Evolutionary conservation across 2,329 filamentous ascomycete species (phyloP), one percentile per base, ranked within the genome.

Genomic region (Fusarium avenaceum): DNA sequence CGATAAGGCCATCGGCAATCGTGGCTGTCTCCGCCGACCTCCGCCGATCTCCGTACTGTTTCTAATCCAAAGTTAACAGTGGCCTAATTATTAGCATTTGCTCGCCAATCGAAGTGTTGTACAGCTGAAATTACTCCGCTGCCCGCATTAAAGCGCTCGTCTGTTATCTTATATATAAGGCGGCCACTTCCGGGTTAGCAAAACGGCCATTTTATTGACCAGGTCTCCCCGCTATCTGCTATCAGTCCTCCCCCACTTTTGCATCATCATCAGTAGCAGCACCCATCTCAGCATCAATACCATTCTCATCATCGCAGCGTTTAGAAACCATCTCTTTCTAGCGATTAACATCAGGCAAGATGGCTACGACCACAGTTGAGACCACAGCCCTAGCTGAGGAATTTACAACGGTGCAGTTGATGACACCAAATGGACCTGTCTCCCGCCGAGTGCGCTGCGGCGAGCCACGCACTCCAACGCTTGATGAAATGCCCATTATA

Each of bases 361-460:
- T 60, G 55, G 8, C 44, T 26, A 52, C 39, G 0, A 52, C 38
- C 6, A 45, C 26, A 13, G 6, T 45, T 3, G 30, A 60, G 3
- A 19, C 20, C 2, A 15, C 30, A 13, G 24, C 38, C 7, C 24
- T 44, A 4, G 9, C n/a, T 19, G 15, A 35, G 10, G 19, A 28
- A 20, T 60, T 22, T 2, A 60, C 57, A 33, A 60, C 57, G 2
- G 54, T 60, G 5, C 57, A 60, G 24, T 32, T 60, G 4, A 15
- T 60, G 15, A 60, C 57, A 28, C 57, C 57, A 0, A 9, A 60
- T 32, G 57, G 57, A 2, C 54, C 32, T 19, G 57, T 60, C 33
- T 51, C 24, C 32, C 54, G 57, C 2, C 57, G 57, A n/a, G 57
- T 60, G 7, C 57, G 57, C 5, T 39, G 57, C 9, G 57, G 57